Percentiles rank a stretch among this genome's conserved stretches.
Evolutionary conservation across 257 asterid genomes (phyloP).

Genomic region (Solanum ossicruentum): DNA sequence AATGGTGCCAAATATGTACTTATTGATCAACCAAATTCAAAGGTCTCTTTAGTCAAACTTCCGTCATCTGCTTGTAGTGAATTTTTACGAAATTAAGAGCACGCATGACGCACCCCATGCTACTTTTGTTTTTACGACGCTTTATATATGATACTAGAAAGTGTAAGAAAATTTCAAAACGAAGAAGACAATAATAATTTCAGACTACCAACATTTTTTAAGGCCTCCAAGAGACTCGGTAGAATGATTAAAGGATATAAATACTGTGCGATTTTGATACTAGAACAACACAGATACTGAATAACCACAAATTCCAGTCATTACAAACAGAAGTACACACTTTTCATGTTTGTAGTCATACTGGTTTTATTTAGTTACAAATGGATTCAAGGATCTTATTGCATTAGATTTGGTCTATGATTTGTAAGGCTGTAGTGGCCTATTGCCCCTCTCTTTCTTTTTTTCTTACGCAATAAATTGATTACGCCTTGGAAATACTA

Average conservation of each 20-base stretch:
- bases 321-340: background rate
- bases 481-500: background rate
- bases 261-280: background rate
- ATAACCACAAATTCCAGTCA: background rate
- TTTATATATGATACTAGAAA: background rate
- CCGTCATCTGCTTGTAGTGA: background rate
- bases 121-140: background rate
- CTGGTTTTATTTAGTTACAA: background rate
- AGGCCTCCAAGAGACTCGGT: background rate
- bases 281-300: background rate
- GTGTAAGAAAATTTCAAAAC: background rate
- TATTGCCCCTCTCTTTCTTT: background rate
- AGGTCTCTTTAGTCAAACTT: background rate
- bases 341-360: background rate
- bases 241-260: background rate
- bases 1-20: background rate
- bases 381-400: background rate
- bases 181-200: background rate
- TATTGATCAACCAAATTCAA: background rate
- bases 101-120: background rate
- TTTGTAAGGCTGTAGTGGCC: background rate
- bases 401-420: background rate
- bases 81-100: background rate
- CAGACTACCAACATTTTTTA: background rate
- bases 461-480: background rate